phyloP scores from a whole-genome alignment of 164 flowering plant genomes.

The Euptelea pleiosperma region DNA sequence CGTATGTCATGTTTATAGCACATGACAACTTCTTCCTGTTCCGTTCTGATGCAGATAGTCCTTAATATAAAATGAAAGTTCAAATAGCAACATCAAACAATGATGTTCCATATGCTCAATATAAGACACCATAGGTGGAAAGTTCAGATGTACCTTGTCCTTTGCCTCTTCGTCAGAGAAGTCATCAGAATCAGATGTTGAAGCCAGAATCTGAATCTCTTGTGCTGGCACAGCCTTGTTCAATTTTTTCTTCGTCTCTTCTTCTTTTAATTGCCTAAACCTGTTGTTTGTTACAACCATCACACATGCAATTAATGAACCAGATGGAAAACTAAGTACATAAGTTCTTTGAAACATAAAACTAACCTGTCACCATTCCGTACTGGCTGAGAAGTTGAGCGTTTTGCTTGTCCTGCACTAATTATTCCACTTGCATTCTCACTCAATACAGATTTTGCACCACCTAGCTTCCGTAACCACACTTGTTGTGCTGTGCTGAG shows the following conservation, averaged over 20 bases:
- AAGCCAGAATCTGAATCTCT: slow-evolving; percentile 36
- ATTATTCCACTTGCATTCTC: slow-evolving; percentile 81
- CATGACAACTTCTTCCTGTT: too few species aligned
- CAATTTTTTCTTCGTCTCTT: slow-evolving; percentile 49
- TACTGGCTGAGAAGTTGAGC: slow-evolving; percentile 53
- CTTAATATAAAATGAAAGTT: too few species aligned
- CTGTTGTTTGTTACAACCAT: slow-evolving; percentile 25
- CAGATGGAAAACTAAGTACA: neutral
- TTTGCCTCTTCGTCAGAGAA: slow-evolving; percentile 50
- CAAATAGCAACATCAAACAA: too few species aligned
- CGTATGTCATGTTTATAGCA: too few species aligned
- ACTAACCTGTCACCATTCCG: slow-evolving; percentile 73
- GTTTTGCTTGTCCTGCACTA: slow-evolving; percentile 86
- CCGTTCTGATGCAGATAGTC: too few species aligned
- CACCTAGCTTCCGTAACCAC: slow-evolving; percentile 91
- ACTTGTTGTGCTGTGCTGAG: slow-evolving; percentile 97
- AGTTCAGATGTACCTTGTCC: slow-evolving; percentile 59
- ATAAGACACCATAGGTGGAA: neutral
- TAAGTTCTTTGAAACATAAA: neutral
- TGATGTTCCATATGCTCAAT: too few species aligned
- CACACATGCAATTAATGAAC: neutral
- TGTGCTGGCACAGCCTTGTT: slow-evolving; percentile 53
- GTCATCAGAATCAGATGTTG: slow-evolving; percentile 57
- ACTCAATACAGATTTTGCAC: slow-evolving; percentile 83
- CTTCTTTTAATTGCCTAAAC: slow-evolving; percentile 67